Conservation (phyloP, 257 asterid genomes). For the Plantago ovata region DNA sequence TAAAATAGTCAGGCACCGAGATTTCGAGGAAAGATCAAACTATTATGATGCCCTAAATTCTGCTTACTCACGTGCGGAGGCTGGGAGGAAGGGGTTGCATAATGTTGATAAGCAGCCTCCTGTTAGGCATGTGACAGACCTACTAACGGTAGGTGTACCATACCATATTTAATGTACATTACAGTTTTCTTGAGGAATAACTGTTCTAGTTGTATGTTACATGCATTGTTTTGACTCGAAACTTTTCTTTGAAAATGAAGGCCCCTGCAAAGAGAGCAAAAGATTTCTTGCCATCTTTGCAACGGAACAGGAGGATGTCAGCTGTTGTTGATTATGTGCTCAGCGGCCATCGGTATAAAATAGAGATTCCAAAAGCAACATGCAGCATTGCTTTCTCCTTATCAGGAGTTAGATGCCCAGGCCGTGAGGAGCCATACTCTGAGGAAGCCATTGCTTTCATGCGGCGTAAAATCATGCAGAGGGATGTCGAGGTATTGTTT, state of each 20-base stretch:
- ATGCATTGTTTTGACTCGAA: slow-evolving; percentile 1
- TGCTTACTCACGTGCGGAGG: slow-evolving; percentile 82
- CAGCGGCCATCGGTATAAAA: slow-evolving; percentile 90
- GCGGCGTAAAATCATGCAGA: slow-evolving; percentile 99
- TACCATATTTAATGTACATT: slow-evolving; percentile 6
- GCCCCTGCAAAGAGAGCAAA: slow-evolving; percentile 77
- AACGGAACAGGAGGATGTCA: slow-evolving; percentile 81
- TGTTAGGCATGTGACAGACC: slow-evolving; percentile 74
- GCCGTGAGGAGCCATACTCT: slow-evolving; percentile 86
- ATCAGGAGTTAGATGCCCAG: slow-evolving; percentile 98
- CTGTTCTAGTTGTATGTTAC: slow-evolving; percentile 8
- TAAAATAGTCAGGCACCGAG: slow-evolving; percentile 89
- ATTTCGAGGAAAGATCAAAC: slow-evolving; percentile 96
- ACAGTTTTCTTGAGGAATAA: not conserved
- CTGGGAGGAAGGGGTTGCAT: slow-evolving; percentile 82
- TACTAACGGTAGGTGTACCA: slow-evolving; percentile 65
- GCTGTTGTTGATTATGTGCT: slow-evolving; percentile 93
- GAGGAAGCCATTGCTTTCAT: slow-evolving; percentile 95
- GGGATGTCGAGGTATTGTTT: slow-evolving; percentile 84
- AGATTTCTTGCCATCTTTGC: slow-evolving; percentile 89
- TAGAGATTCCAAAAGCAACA: slow-evolving; percentile 88
- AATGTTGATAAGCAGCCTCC: slow-evolving; percentile 89
- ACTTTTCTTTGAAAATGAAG: slow-evolving; percentile 30
- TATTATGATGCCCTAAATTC: slow-evolving; percentile 82
- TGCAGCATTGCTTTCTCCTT: slow-evolving; percentile 88